Percentiles rank a stretch among this genome's conserved stretches.
These are phyloP conservation scores for Biscutella laevigata DNA, from an alignment of 441 rosid species.

Conservation along the genomic window DNA sequence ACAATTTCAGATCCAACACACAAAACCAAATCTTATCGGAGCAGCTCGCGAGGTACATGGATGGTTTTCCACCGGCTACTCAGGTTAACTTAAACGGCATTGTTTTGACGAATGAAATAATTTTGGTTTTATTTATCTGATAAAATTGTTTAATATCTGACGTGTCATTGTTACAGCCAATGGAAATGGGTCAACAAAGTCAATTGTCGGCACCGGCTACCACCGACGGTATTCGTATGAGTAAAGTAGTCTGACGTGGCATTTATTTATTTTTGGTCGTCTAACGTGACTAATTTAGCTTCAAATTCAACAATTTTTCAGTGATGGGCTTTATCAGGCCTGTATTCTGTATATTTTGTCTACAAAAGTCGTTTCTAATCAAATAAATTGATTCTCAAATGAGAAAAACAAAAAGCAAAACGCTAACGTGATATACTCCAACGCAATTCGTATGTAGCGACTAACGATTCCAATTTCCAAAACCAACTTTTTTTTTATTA, in stretches of 20 bases:
- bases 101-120: background rate
- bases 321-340: conserved; percentile 4
- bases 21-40: conserved; percentile 38
- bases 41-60: conserved; percentile 49
- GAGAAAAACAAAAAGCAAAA: background rate
- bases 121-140: background rate
- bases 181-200: conserved; percentile 38
- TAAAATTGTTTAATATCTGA: background rate
- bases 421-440: conserved; percentile 2
- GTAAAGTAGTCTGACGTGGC: too few relatives aligned
- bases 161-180: conserved; percentile 18
- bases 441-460: background rate
- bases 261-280: conserved; percentile 3
- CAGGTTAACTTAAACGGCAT: conserved; percentile 34
- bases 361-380: too few relatives aligned
- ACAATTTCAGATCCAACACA: conserved; percentile 27
- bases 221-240: conserved; percentile 30
- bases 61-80: conserved; percentile 42
- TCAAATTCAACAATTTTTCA: too few relatives aligned
- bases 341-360: too few relatives aligned
- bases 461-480: background rate
- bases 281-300: too few relatives aligned
- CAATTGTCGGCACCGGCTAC: conserved; percentile 31
- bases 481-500: background rate
- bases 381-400: too few relatives aligned